Conservation (phyloP, 371 early-diverging fungal genomes). For the Apophysomyces ossiformis region DNA sequence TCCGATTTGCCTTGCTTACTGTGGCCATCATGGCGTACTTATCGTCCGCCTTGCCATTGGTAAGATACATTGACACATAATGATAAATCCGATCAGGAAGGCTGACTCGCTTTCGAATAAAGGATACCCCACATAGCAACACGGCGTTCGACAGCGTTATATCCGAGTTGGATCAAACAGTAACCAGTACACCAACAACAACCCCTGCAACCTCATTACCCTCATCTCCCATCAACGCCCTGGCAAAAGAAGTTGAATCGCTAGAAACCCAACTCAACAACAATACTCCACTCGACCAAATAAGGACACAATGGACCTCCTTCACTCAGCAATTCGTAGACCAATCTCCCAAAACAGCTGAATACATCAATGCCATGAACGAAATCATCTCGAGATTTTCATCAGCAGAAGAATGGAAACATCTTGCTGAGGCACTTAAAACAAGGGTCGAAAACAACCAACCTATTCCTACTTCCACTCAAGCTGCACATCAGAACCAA, state of each 20-base stretch:
- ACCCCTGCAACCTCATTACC: background rate
- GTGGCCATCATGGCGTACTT: background rate
- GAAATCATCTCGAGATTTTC: background rate
- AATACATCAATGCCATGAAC: background rate
- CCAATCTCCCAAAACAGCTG: conserved; percentile 6
- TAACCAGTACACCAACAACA: background rate
- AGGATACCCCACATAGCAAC: background rate
- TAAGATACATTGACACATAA: background rate
- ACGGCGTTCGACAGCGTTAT: background rate
- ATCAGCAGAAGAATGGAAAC: conserved; percentile 12
- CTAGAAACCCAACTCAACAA: conserved; percentile 9
- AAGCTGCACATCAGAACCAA: conserved; percentile 17
- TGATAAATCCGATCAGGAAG: no score
- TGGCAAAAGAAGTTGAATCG: conserved; percentile 7
- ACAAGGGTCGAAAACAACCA: conserved; percentile 6
- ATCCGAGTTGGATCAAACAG: background rate
- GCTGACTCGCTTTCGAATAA: background rate
- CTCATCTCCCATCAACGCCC: background rate
- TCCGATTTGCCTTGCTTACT: background rate
- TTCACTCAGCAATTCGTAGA: conserved; percentile 3
- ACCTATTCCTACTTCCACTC: background rate
- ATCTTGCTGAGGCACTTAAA: conserved; percentile 3
- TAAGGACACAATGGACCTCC: conserved; percentile 15
- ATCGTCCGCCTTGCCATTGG: background rate
- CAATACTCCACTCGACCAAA: conserved; percentile 8